Evolutionary conservation across 2,329 filamentous ascomycete genomes (phyloP), one percentile per base, ranked within the genome.

Genomic region (Scytalidium sp.): DNA sequence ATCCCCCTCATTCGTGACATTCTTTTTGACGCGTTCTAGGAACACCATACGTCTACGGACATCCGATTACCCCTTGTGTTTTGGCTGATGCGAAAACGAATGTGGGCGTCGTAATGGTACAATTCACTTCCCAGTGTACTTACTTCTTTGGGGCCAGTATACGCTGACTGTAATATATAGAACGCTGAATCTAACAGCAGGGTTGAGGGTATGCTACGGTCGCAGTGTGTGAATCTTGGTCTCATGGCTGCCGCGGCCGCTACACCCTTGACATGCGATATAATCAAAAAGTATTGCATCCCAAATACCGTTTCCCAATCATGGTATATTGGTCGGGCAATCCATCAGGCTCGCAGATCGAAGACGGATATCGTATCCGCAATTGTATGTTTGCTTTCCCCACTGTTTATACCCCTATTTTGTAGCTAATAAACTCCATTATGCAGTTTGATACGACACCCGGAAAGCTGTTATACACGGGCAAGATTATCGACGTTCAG

Each of bases 401-500:
- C n/a, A n/a, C n/a, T n/a, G n/a, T n/a, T n/a, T n/a, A n/a, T n/a
- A n/a, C n/a, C n/a, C n/a, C n/a, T n/a, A n/a, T n/a, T n/a, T n/a
- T n/a, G n/a, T n/a, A n/a, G n/a, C n/a, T n/a, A 13, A 13, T n/a
- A n/a, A n/a, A n/a, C n/a, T n/a, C n/a, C n/a, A n/a, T n/a, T n/a
- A 9, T 2, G 15, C 27, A 54, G 50, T 60, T 57, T n/a, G 47
- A 51, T 25, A 43, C 52, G 3, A 68, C 63, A n/a, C 62, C 62
- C 19, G 68, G 68, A 40, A 64, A 64, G 27, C 53, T 71, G 0
- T 61, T 73, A 1, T 73, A 67, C 40, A 66, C 62, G 0, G 69
- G 70, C 19, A 73, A 73, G 50, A 68, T 72, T 17, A 40, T 69
- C 19, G 67, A 71, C 39, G 69, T 73, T 1, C 57, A 59, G n/a